These are phyloP conservation scores for Silene noctiflora DNA, from an alignment of 179 eudicot species.

Conservation along the genomic window DNA sequence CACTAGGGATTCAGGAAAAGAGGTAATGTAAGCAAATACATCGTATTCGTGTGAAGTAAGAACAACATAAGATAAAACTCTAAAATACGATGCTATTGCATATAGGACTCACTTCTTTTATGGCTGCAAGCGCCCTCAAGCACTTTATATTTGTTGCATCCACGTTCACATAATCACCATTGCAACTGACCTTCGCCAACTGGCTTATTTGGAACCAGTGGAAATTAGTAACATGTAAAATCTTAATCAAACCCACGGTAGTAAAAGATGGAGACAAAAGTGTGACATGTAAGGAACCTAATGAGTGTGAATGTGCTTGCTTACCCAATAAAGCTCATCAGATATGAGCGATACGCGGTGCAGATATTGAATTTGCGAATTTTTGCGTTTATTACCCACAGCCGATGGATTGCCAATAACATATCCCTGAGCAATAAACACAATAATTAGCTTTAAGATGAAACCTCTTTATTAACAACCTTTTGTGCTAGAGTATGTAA, in stretches of 20 bases:
- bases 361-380: neutral
- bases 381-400: neutral
- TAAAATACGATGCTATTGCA: neutral
- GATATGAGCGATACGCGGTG: slow-evolving; percentile 10
- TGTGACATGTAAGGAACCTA: too few relatives aligned
- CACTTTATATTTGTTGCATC: slow-evolving; percentile 14
- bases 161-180: slow-evolving; percentile 1
- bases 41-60: neutral
- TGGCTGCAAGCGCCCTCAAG: neutral
- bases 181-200: slow-evolving; percentile 18
- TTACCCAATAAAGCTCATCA: slow-evolving; percentile 25
- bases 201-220: neutral
- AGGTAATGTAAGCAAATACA: neutral
- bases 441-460: neutral
- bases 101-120: slow-evolving; percentile 6
- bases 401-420: slow-evolving; percentile 18
- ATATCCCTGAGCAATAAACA: slow-evolving; percentile 16
- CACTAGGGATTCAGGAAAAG: neutral
- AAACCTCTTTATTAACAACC: neutral
- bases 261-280: neutral
- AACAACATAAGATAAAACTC: neutral
- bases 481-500: neutral
- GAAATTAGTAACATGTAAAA: neutral
- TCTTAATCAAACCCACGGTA: neutral
- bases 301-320: neutral